Evolutionary conservation across 2,329 filamentous ascomycete species (phyloP), one percentile per base, ranked within the genome.

Genomic region (Diaporthe sp.): DNA sequence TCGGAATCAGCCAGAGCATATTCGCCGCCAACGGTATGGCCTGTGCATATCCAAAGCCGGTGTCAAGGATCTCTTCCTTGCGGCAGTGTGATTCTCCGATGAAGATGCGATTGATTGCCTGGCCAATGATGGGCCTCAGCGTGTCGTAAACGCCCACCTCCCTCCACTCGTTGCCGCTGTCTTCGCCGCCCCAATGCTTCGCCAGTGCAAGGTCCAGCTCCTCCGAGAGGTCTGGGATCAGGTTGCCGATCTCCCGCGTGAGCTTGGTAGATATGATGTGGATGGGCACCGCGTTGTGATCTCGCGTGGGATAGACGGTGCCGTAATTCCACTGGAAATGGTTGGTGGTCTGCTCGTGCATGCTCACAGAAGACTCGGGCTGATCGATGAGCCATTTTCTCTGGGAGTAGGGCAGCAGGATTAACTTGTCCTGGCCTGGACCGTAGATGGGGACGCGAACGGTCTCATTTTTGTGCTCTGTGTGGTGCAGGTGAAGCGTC

Each of bases 321-420:
- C 73, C 73, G 42, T 71, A 55, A 37, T 55, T 58, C 42, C 65
- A 74, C 55, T 71, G 62, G 39, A 74, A 74, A 62, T 74, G 73
- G 42, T 44, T 37, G 55, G 28, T 68, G 42, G 73, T 74, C 73
- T 74, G 73, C 65, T 74, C 42, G 65, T 74, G 73, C 73, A 74
- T 74, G 73, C 73, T 74, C 62, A 71, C 51, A 65, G 71, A 25
- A 68, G 73, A 71, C 42, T 74, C 73, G 65, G 73, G 73, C 65
- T 74, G 73, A 28, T 53, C 55, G 34, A 74, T 39, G 25, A 74
- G 62, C 73, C 73, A 74, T 71, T 74, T 71, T 10, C 73, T 71
- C 25, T 74, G 55, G 42, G 53, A 34, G 34, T 44, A 37, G 44
- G 73, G 73, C 44, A 74, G 53, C 44, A 74, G 42, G 31, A 74